Percentiles rank a stretch among this genome's conserved stretches.
phyloP scores from a whole-genome alignment of 73 alveolate genomes.

The Strombidium stylifer region DNA sequence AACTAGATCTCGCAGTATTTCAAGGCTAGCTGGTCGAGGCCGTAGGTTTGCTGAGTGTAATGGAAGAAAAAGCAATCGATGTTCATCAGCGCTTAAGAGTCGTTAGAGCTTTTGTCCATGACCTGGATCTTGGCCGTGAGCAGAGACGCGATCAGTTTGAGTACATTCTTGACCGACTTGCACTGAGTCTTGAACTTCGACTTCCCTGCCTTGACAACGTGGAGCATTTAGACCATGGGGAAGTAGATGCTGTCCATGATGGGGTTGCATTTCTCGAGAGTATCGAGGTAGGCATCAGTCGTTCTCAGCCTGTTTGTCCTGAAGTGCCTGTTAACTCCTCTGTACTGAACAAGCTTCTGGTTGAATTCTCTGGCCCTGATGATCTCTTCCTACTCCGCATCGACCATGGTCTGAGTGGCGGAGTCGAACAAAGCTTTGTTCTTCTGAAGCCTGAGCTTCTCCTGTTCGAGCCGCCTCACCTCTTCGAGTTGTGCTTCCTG shows the following conservation, averaged over 20 bases:
- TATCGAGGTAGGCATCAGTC: conserved; percentile 4
- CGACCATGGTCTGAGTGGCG: no score
- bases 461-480: no score
- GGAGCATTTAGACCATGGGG: not conserved
- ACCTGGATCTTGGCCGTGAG: conserved; percentile 8
- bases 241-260: conserved; percentile 4
- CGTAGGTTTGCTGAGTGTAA: conserved; percentile 31
- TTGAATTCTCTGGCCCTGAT: no score
- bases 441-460: no score
- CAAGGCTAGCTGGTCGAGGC: conserved; percentile 25
- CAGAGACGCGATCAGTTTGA: conserved; percentile 3
- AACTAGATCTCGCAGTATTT: conserved; percentile 41
- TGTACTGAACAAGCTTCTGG: no score
- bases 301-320: not conserved
- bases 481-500: no score
- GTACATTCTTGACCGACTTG: conserved; percentile 9
- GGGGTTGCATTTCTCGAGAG: conserved; percentile 8
- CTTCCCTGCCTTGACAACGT: not conserved
- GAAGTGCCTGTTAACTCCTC: no score
- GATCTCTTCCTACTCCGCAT: no score
- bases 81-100: conserved; percentile 5
- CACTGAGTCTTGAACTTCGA: not conserved
- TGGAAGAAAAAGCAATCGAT: conserved; percentile 25
- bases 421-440: no score
- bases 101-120: conserved; percentile 19